phyloP scores from a whole-genome alignment of 2,329 filamentous ascomycete genomes.

The Pseudopyricularia cyperi region DNA sequence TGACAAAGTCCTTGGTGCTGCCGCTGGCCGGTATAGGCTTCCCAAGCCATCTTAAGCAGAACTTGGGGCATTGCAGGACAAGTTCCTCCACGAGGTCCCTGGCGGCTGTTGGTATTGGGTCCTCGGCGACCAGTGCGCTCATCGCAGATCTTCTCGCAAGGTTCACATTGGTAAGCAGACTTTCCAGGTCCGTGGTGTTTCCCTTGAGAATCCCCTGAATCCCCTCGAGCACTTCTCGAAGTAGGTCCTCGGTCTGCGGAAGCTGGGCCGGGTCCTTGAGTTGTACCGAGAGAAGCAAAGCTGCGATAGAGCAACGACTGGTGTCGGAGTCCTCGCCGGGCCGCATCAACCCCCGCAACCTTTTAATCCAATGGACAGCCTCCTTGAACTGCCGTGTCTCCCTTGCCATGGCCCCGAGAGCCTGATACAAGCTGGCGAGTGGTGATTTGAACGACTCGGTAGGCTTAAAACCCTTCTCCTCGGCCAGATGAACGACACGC shows the following conservation, averaged over 20 bases:
- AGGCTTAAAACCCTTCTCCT: constrained; percentile 12
- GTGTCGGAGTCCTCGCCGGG: constrained; percentile 30
- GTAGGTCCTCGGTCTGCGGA: constrained; percentile 24
- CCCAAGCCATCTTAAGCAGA: constrained; percentile 49
- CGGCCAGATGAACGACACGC: constrained; percentile 24
- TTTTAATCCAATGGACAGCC: constrained; percentile 41
- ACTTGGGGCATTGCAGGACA: constrained; percentile 44
- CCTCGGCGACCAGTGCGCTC: constrained; percentile 23
- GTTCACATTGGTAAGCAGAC: constrained; percentile 44
- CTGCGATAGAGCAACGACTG: constrained; percentile 36
- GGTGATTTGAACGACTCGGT: constrained; percentile 24
- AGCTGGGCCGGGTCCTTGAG: constrained; percentile 30
- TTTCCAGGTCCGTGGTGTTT: constrained; percentile 44
- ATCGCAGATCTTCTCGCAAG: constrained; percentile 40
- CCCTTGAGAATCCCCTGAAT: constrained; percentile 48
- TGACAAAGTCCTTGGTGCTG: constrained; percentile 41
- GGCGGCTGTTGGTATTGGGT: constrained; percentile 8
- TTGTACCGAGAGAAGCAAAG: constrained; percentile 40
- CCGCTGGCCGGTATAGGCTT: constrained; percentile 37
- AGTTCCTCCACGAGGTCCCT: constrained; percentile 37
- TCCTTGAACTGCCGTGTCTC: constrained; percentile 35
- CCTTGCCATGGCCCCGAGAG: constrained; percentile 28
- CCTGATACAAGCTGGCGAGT: constrained; percentile 35
- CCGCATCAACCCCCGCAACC: constrained; percentile 25
- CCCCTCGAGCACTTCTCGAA: constrained; percentile 35